These are phyloP conservation scores for Agrocybe pediades DNA, from an alignment of 768 basidiomycete genomes.

Conservation along the genomic window DNA sequence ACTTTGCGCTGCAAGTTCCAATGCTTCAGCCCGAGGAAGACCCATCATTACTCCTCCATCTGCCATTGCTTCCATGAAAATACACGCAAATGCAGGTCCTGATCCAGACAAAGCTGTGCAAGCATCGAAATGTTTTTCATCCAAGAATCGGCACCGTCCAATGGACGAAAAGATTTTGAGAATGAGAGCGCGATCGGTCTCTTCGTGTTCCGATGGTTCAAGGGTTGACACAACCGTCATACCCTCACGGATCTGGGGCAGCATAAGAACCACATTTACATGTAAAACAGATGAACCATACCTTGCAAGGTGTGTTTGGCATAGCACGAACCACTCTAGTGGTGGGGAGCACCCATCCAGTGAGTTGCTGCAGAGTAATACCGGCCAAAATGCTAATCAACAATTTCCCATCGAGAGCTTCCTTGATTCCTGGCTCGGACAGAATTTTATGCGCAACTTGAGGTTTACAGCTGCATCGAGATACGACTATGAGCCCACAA, in stretches of 20 bases:
- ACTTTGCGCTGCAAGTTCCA: constrained; percentile 97
- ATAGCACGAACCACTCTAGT: constrained; percentile 93
- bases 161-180: constrained; percentile 96
- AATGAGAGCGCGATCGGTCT: constrained; percentile 70
- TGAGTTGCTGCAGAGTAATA: constrained; percentile 83
- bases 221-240: constrained; percentile 94
- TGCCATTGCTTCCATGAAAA: constrained; percentile 97
- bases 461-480: constrained; percentile 80
- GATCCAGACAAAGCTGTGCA: constrained; percentile 96
- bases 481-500: neutral
- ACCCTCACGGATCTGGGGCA: constrained; percentile 90
- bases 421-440: constrained; percentile 69
- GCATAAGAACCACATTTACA: neutral
- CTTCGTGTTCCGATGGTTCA: constrained; percentile 49
- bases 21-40: constrained; percentile 86
- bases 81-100: constrained; percentile 95
- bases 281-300: constrained; percentile 41
- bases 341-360: constrained; percentile 69
- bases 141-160: constrained; percentile 92
- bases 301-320: constrained; percentile 98
- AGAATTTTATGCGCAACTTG: constrained; percentile 81
- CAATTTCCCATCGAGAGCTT: constrained; percentile 87
- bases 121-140: constrained; percentile 98
- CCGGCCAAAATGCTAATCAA: constrained; percentile 98
- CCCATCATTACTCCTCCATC: constrained; percentile 99